Evolutionary conservation across 345 rosid species (phyloP).

Genomic region (Aethionema arabicum): DNA sequence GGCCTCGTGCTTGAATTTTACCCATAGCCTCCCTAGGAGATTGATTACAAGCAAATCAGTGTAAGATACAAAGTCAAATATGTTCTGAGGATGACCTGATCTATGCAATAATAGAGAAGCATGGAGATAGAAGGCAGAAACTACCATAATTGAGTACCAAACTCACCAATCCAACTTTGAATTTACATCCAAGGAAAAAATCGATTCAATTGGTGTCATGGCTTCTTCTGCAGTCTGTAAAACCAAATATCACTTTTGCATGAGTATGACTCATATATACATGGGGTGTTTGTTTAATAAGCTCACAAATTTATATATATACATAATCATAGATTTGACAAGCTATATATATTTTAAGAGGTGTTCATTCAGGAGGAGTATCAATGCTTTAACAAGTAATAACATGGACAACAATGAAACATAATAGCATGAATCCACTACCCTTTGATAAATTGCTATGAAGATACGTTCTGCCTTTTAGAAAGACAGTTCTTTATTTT

Average conservation of each 20-base stretch:
- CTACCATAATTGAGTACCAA: conserved; percentile 9
- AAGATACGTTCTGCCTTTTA: too few species aligned
- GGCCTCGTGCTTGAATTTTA: conserved; percentile 91
- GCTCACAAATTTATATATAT: too few species aligned
- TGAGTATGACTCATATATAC: background rate
- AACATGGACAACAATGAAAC: background rate
- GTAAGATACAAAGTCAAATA: background rate
- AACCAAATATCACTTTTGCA: conserved; percentile 16
- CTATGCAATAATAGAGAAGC: background rate
- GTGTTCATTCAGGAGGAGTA: too few species aligned
- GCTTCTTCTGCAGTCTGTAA: conserved; percentile 97
- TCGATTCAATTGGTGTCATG: conserved; percentile 98
- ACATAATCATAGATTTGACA: too few species aligned
- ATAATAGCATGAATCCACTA: background rate
- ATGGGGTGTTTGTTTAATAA: too few species aligned
- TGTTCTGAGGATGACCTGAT: background rate
- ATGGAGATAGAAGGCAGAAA: background rate
- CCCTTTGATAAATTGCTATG: too few species aligned
- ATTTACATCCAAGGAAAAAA: conserved; percentile 93
- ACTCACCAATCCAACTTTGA: conserved; percentile 95
- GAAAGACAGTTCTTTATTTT: background rate
- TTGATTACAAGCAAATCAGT: background rate
- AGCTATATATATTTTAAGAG: too few species aligned
- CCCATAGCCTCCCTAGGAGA: conserved; percentile 98
- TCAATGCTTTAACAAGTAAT: background rate